These are phyloP conservation scores for Scleromitrula shiraiana DNA, from an alignment of 2,329 filamentous ascomycete genomes.

Conservation along the genomic window DNA sequence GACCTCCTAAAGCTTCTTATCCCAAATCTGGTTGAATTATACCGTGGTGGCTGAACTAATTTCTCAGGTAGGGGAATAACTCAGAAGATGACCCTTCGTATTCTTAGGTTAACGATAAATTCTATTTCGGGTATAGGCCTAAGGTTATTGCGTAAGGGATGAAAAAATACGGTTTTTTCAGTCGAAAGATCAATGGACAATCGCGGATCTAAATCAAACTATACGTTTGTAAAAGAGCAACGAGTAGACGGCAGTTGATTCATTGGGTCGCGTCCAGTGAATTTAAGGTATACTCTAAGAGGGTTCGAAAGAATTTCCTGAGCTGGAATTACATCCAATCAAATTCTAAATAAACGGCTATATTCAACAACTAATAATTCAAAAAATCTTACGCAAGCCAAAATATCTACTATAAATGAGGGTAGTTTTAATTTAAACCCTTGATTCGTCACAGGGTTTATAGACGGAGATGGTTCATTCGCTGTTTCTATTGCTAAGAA, in stretches of 20 bases:
- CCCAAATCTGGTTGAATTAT: no score
- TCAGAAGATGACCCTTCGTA: not conserved
- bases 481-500: not conserved
- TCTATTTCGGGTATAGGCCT: not conserved
- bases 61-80: not conserved
- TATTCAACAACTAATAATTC: not conserved
- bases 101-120: not conserved
- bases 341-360: not conserved
- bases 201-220: not conserved
- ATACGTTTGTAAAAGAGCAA: not conserved
- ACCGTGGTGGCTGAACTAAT: not conserved
- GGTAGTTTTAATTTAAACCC: not conserved
- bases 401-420: not conserved
- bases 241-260: constrained; percentile 1
- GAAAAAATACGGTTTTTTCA: no score
- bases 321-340: not conserved
- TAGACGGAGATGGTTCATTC: not conserved
- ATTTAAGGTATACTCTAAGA: not conserved
- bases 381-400: not conserved
- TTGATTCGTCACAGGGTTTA: not conserved
- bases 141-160: not conserved
- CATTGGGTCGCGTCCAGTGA: not conserved
- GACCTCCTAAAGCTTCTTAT: no score
- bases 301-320: not conserved
- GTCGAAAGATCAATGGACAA: not conserved